phyloP scores from a whole-genome alignment of 2,329 filamentous ascomycete species.

The Trichophyton schoenleinii region DNA sequence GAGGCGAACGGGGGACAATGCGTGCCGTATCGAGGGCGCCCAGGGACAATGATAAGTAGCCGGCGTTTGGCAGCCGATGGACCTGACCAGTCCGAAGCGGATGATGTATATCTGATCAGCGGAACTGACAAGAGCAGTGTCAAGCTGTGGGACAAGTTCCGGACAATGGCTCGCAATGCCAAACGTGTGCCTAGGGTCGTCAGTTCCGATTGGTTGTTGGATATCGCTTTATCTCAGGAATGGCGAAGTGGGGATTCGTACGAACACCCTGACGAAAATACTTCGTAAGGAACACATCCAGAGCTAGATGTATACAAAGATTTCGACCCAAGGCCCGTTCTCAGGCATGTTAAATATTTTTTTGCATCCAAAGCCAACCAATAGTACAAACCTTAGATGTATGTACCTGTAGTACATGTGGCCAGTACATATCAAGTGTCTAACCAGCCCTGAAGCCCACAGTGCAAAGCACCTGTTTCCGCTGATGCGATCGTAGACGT shows the following conservation, averaged over 20 bases:
- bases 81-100: constrained; percentile 36
- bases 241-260: constrained; percentile 56
- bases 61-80: constrained; percentile 34
- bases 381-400: no score
- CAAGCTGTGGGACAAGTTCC: constrained; percentile 67
- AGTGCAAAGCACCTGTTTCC: no score
- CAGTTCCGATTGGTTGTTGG: constrained; percentile 75
- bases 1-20: constrained; percentile 80
- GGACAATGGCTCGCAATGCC: constrained; percentile 61
- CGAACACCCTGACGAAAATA: constrained; percentile 26
- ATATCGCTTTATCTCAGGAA: constrained; percentile 79
- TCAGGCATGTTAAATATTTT: not conserved
- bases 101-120: constrained; percentile 73
- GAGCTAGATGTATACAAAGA: no score
- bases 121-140: constrained; percentile 55
- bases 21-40: constrained; percentile 60
- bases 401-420: no score
- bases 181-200: constrained; percentile 74
- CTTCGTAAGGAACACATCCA: not conserved
- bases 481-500: not conserved
- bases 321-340: not conserved
- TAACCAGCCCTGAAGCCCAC: not conserved
- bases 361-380: not conserved
- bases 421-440: no score
- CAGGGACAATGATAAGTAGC: constrained; percentile 54